These are phyloP conservation scores for Rauvolfia tetraphylla DNA, from an alignment of 257 asterid species.

Conservation along the genomic window DNA sequence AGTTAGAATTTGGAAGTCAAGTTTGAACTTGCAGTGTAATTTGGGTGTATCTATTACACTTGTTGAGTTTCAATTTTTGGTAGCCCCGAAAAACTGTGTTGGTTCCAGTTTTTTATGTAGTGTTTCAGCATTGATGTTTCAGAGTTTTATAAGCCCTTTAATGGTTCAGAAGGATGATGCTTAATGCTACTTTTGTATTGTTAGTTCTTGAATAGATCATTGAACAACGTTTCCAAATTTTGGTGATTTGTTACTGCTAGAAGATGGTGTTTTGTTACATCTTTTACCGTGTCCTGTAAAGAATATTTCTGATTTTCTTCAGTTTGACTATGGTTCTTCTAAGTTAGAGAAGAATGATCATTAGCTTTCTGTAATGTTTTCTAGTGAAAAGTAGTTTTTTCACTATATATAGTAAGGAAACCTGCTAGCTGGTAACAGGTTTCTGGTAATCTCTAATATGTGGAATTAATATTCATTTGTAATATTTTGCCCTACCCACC, in stretches of 20 bases:
- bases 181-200: not conserved
- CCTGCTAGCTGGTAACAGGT: not conserved
- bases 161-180: not conserved
- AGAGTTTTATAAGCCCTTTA: not conserved
- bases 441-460: not conserved
- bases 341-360: too few species aligned
- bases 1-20: too few species aligned
- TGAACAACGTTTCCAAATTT: not conserved
- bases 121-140: not conserved
- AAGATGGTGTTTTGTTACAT: not conserved
- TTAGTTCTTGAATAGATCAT: not conserved
- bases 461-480: not conserved
- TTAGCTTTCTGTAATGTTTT: not conserved
- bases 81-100: not conserved
- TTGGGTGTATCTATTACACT: not conserved
- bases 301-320: not conserved
- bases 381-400: not conserved
- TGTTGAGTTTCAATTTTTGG: not conserved
- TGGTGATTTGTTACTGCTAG: conserved; percentile 1
- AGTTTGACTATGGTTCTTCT: not conserved
- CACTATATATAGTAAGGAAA: not conserved
- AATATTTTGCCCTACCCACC: not conserved
- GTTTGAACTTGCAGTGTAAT: not conserved
- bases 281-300: not conserved
- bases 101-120: not conserved